Conservation (phyloP, 805 yeast genomes). For the Candida khao-thaluensis region DNA sequence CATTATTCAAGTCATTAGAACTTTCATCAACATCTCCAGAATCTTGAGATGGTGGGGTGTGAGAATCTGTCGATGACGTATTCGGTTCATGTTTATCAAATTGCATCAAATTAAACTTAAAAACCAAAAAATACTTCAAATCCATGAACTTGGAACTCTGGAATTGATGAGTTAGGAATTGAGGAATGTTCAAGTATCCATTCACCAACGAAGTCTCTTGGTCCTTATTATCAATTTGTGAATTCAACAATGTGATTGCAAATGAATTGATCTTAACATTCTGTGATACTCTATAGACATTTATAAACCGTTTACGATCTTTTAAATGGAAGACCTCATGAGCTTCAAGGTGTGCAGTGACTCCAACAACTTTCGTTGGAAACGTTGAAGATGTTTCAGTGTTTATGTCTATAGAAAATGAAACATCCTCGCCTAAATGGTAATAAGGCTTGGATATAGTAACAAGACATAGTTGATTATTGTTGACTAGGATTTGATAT, state of each 20-base stretch:
- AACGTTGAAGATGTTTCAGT: slow-evolving; percentile 6
- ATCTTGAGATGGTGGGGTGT: no score
- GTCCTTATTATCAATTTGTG: slow-evolving; percentile 8
- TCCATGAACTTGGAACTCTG: slow-evolving; percentile 36
- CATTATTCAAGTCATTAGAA: not conserved
- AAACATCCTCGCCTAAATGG: slow-evolving; percentile 40
- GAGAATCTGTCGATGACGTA: not conserved
- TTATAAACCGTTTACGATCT: slow-evolving; percentile 15
- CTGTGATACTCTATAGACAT: slow-evolving; percentile 36
- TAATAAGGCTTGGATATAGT: slow-evolving; percentile 33
- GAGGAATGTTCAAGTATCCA: slow-evolving; percentile 32
- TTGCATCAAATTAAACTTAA: slow-evolving; percentile 36
- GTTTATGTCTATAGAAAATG: slow-evolving; percentile 30
- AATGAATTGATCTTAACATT: slow-evolving; percentile 32
- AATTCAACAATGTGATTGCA: slow-evolving; percentile 25
- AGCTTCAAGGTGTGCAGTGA: slow-evolving; percentile 37
- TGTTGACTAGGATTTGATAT: slow-evolving; percentile 37
- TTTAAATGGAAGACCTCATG: slow-evolving; percentile 34
- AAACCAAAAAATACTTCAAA: slow-evolving; percentile 34
- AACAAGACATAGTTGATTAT: slow-evolving; percentile 30
- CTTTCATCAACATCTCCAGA: not conserved
- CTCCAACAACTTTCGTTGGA: slow-evolving; percentile 31
- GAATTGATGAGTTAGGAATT: slow-evolving; percentile 33
- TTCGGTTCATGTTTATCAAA: slow-evolving; percentile 15
- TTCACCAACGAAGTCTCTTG: slow-evolving; percentile 17